Evolutionary conservation across 2,329 filamentous ascomycete species (phyloP), one percentile per base, ranked within the genome.

Genomic region (Clonostachys chloroleuca): DNA sequence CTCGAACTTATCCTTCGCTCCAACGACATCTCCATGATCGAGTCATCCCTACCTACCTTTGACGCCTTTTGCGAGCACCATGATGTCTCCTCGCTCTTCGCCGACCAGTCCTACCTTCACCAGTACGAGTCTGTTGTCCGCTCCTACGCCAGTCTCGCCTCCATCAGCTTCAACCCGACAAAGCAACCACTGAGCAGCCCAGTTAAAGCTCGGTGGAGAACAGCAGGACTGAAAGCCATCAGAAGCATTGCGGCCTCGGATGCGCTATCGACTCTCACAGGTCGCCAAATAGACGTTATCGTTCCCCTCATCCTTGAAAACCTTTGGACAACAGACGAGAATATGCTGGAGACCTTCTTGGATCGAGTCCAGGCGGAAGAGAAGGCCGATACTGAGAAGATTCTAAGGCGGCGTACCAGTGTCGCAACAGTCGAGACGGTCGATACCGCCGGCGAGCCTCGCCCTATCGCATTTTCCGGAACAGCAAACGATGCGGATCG

Each of bases 251-350:
- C 91, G 14, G 80, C 83, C 5, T 91, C 91, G 1, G 90, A 95
- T 48, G 83, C 86, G 16, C 76, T 96, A 45, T 83, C 84, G 1
- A 84, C 87, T 5, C 81, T 91, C 54, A 84, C 85, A 33, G 84
- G 84, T 34, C 82, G 86, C 55, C 90, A 95, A 63, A 77, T 96
- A 53, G 78, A 84, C 49, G 77, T 87, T 47, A 84, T 95, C 47
- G 78, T 97, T 37, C 92, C 92, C 34, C 85, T 92, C 53, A 85
- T 97, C 16, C 72, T 97, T 49, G 85, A 92, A 59, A 96, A 96
- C 55, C 68, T 97, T 20, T 92, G 90, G 75, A 84, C 86, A 18
- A 82, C 86, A 47, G 81, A 82, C 54, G 82, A 87, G 35, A 78
- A 83, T 45, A 83, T 89, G 50, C 72, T 97, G 16, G 75, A 84